Percentiles rank a stretch among this genome's conserved stretches.
These are phyloP conservation scores for Onygena corvina DNA, from an alignment of 2,329 filamentous ascomycete species.

Conservation along the genomic window DNA sequence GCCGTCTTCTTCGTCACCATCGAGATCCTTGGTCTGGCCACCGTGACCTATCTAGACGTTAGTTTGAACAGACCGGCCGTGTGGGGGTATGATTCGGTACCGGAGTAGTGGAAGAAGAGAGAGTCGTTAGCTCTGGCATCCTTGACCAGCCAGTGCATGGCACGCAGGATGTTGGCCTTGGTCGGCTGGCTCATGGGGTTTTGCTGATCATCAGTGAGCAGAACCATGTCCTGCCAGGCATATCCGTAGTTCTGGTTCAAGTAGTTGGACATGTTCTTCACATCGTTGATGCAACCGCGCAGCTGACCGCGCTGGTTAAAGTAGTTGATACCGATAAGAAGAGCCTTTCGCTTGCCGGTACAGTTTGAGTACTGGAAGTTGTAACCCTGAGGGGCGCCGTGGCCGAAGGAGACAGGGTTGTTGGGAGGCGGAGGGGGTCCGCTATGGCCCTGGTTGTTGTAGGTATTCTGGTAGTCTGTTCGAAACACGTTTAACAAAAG, in stretches of 20 bases:
- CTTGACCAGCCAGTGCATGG: conserved; percentile 97
- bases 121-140: conserved; percentile 87
- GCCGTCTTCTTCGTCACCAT: conserved; percentile 67
- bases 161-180: conserved; percentile 85
- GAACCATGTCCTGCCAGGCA: conserved; percentile 91
- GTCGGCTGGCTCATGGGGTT: conserved; percentile 96
- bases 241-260: conserved; percentile 83
- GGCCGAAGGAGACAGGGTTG: conserved; percentile 59
- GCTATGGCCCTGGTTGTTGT: conserved; percentile 43
- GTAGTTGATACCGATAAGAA: conserved; percentile 93
- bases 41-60: conserved; percentile 48
- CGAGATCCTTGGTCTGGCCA: conserved; percentile 59
- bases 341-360: conserved; percentile 74
- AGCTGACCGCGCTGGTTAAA: conserved; percentile 85
- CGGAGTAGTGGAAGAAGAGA: conserved; percentile 94
- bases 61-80: conserved; percentile 12
- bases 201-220: conserved; percentile 90
- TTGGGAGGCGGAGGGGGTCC: conserved; percentile 56
- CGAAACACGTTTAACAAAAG: conserved; percentile 15
- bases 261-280: conserved; percentile 91
- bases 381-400: conserved; percentile 68
- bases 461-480: conserved; percentile 22
- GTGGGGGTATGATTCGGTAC: conserved; percentile 36
- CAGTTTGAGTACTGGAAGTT: conserved; percentile 86
- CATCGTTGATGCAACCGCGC: conserved; percentile 90